Base-by-base conservation (phyloP, 179 eudicot genomes). In the Beta corolliflora region DNA sequence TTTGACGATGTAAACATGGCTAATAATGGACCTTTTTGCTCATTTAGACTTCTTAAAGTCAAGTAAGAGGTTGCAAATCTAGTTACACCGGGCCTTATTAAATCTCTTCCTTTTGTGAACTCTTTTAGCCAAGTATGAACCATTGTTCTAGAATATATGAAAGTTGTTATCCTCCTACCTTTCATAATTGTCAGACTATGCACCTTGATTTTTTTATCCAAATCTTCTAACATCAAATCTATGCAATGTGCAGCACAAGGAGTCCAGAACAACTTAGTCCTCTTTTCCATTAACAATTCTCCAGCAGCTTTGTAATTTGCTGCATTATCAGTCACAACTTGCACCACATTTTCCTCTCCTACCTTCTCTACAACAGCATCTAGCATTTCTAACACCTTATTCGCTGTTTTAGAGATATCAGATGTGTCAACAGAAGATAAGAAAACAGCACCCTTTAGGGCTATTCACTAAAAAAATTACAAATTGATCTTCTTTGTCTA, bases 391-490 rank as follows among this genome's bases (percentile, higher is more conserved):
- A 77, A 77, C 13, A 82, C 77, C 0, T 79, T 69, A 7, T 80
- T 67, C 1, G 31, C 71, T 1, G 31, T 77, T 61, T 80, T 77
- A 14, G 71, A 80, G 16, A 84, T 80, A 9, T 84, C 77, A 5
- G 80, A 76, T 18, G 86, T 80, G 44, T 84, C 83, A 50, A 69
- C 44, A 4, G 86, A 84, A 14, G 79, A 72, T 6, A 73, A 48
- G 31, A 81, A 81, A 2, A 71, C 41, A 31, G 76, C n/a, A 56
- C 11, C 77, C 80, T 29, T 36, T 64, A n/a, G 79, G 84, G 59
- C 81, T 83, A 61, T 83, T 81, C 14, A 81, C 84, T 5, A n/a
- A 56, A 16, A 12, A 5, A 16, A 56, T 25, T 25, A 25, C 29
- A 25, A 25, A 25, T 25, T 25, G 29, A 25, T 25, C 29, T 25